phyloP scores from a whole-genome alignment of 2,329 filamentous ascomycete genomes.

The Phyllosticta capitalensis region DNA sequence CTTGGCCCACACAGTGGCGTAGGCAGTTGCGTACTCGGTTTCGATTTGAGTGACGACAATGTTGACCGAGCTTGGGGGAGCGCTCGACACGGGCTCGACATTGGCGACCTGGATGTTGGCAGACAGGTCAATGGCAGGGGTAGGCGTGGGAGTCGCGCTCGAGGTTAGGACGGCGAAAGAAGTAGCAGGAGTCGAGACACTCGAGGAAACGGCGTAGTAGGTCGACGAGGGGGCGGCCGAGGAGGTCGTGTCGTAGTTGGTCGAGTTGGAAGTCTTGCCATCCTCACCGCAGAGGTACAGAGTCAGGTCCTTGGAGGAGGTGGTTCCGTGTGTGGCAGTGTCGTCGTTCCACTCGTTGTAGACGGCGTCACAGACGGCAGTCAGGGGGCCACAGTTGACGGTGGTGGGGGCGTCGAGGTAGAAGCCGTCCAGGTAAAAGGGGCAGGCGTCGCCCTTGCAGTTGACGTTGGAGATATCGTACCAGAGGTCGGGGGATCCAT shows the following conservation, averaged over 20 bases:
- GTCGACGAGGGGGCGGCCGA: constrained; percentile 8
- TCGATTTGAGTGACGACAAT: constrained; percentile 13
- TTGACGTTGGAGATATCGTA: constrained; percentile 12
- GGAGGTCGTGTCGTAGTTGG: constrained; percentile 11
- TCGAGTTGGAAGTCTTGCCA: constrained; percentile 1
- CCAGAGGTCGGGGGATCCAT: constrained; percentile 27
- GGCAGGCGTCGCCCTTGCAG: constrained; percentile 10
- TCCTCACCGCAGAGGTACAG: constrained; percentile 12
- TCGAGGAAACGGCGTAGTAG: constrained; percentile 12
- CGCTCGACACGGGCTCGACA: constrained; percentile 22
- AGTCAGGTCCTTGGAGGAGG: constrained; percentile 11
- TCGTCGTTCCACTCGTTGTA: constrained; percentile 24
- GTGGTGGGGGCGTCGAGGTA: constrained; percentile 13
- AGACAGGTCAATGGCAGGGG: constrained; percentile 14
- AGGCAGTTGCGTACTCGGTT: constrained; percentile 18
- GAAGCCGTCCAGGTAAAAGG: constrained; percentile 12
- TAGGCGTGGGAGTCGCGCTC: constrained; percentile 15
- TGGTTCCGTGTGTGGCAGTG: constrained; percentile 17
- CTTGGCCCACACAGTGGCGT: constrained; percentile 15
- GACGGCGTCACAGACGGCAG: constrained; percentile 22
- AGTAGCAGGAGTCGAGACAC: constrained; percentile 3
- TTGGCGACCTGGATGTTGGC: constrained; percentile 15
- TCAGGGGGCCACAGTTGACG: constrained; percentile 26
- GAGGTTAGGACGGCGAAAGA: constrained; percentile 5
- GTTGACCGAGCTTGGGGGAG: constrained; percentile 20